These are phyloP conservation scores for Leccinum fibrillosum DNA, from an alignment of 768 basidiomycete species.

Conservation along the genomic window DNA sequence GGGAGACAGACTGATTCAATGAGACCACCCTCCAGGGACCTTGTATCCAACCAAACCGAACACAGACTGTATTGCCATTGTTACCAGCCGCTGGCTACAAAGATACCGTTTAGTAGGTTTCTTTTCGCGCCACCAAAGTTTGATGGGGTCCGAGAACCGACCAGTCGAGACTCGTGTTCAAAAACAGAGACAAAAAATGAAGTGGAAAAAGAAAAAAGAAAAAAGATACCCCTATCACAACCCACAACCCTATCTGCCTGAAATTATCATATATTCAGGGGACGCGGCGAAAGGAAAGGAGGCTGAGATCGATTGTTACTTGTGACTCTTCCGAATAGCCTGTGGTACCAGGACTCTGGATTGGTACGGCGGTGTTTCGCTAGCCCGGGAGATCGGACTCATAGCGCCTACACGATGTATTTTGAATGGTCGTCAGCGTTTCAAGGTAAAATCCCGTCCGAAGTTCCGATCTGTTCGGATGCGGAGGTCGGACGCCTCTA, in stretches of 20 bases:
- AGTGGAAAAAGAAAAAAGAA: background rate
- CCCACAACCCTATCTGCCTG: background rate
- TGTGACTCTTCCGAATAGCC: background rate
- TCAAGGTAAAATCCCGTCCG: background rate
- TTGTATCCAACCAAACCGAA: background rate
- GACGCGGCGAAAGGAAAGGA: background rate
- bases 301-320: background rate
- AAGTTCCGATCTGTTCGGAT: background rate
- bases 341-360: background rate
- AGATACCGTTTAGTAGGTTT: background rate
- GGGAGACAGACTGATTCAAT: background rate
- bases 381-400: background rate
- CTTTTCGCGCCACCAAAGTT: background rate
- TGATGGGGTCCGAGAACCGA: background rate
- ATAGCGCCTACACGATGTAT: background rate
- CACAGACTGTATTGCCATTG: background rate
- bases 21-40: background rate
- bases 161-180: background rate
- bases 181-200: background rate
- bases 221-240: background rate
- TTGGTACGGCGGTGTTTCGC: background rate
- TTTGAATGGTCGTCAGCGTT: background rate
- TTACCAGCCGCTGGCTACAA: background rate
- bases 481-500: background rate
- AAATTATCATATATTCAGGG: background rate